Evolutionary conservation across 768 basidiomycete genomes (phyloP), one percentile per base, ranked within the genome.

Genomic region (Mycena crocata): DNA sequence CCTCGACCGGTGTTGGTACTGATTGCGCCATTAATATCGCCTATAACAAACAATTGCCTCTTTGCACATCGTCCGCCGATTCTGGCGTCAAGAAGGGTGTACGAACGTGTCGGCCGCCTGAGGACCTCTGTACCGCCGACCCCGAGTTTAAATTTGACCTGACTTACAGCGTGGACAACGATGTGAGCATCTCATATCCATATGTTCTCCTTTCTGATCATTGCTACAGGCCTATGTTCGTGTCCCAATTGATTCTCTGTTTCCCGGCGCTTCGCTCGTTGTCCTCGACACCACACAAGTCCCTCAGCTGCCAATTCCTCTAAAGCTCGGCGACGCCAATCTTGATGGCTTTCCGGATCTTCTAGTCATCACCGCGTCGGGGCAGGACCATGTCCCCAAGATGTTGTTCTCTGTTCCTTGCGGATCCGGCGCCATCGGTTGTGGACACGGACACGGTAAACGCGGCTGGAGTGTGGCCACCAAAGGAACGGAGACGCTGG

Each of bases 261-360:
- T 93, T 64, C 83, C 87, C 3, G 72, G 77, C 21, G 67, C 82
- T 21, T 87, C 87, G 4, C 86, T 98, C 13, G 86, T 95, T 14
- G 89, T 93, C 3, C 77, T 86, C 9, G 93, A 96, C 72, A 87
- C 84, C 5, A 86, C 91, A 0, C 86, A 86, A 71, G 82, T 76
- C 1, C 92, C 94, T 0, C 71, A 89, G 0, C 75, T 96, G 7
- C 95, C 96, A 0, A 78, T 96, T 19, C 85, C 94, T 0, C 77
- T 98, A 51, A 90, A 90, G 66, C 80, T 96, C 0, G 98, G 96
- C 34, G 98, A 99, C 78, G 91, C 87, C 55, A 93, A 98, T 76
- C 83, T 97, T 23, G 96, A 99, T 74, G 98, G 98, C 3, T 99
- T 93, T 79, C 96, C 97, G 0, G 98, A 99, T 72, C 73, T 98